Percentiles rank a stretch among this genome's conserved stretches.
Conservation (phyloP, 129 eudicot species). For the Kitagawia praeruptora region DNA sequence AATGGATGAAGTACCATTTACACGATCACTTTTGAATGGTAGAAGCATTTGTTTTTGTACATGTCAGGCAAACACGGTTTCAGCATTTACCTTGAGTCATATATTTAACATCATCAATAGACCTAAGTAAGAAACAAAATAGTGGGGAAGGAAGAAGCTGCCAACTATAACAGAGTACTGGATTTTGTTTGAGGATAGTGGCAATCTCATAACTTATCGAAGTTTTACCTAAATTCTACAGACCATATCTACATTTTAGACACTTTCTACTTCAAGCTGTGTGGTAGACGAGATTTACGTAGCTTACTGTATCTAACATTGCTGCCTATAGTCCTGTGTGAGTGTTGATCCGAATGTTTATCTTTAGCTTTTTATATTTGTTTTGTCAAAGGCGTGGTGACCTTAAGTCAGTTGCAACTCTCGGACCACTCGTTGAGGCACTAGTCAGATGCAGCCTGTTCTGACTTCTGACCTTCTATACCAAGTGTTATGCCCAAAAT, state of each 20-base stretch:
- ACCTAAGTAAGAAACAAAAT: neutral
- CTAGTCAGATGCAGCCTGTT: slow-evolving; percentile 5
- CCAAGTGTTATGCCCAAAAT: too few relatives aligned
- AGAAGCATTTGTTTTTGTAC: neutral
- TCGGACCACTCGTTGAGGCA: neutral
- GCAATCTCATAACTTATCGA: neutral
- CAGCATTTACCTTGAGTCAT: neutral
- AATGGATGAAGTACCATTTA: neutral
- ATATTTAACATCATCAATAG: neutral
- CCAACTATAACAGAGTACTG: neutral
- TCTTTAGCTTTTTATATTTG: neutral
- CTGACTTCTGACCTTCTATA: neutral
- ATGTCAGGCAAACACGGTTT: neutral
- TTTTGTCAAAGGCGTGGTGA: slow-evolving; percentile 1
- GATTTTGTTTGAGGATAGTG: neutral
- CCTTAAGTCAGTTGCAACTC: neutral
- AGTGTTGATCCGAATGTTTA: neutral
- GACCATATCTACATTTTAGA: neutral
- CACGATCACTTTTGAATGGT: neutral
- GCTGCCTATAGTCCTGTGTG: neutral
- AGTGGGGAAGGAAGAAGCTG: neutral
- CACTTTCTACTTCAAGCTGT: neutral
- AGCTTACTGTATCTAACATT: neutral
- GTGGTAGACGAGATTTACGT: neutral
- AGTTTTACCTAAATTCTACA: neutral